Conservation (phyloP, 1,139 yeast genomes). For the Kodamaea ohmeri region DNA sequence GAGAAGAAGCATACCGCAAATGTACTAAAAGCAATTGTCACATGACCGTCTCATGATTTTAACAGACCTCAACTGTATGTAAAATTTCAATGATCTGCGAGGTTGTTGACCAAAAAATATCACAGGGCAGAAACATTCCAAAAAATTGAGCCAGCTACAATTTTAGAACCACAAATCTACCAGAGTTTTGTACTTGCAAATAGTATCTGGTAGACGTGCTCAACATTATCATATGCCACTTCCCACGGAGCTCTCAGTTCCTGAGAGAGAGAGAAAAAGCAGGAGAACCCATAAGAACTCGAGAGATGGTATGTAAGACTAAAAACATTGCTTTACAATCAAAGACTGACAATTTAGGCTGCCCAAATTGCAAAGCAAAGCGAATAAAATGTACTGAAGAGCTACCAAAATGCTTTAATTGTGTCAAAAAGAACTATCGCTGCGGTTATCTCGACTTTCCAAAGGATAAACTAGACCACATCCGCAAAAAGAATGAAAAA, state of each 20-base stretch:
- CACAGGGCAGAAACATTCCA: not conserved
- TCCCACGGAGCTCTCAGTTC: constrained; percentile 1
- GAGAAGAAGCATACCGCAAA: no score
- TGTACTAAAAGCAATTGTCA: no score
- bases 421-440: constrained; percentile 36
- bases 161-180: not conserved
- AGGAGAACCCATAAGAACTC: constrained; percentile 47
- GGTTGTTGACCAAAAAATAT: not conserved
- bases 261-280: constrained; percentile 31
- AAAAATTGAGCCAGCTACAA: not conserved
- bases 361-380: constrained; percentile 46
- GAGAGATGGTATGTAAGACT: constrained; percentile 33
- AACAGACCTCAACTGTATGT: not conserved
- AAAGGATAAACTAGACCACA: constrained; percentile 32
- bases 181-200: not conserved
- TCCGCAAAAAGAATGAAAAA: constrained; percentile 34
- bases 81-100: not conserved
- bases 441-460: constrained; percentile 48
- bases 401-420: constrained; percentile 41
- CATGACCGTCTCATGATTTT: no score
- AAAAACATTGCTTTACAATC: constrained; percentile 9
- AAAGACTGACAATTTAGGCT: constrained; percentile 19
- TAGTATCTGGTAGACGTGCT: not conserved
- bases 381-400: constrained; percentile 47
- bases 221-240: not conserved